Evolutionary conservation across 257 asterid genomes (phyloP), one percentile per base, ranked within the genome.

Genomic region (Plantago elongata): DNA sequence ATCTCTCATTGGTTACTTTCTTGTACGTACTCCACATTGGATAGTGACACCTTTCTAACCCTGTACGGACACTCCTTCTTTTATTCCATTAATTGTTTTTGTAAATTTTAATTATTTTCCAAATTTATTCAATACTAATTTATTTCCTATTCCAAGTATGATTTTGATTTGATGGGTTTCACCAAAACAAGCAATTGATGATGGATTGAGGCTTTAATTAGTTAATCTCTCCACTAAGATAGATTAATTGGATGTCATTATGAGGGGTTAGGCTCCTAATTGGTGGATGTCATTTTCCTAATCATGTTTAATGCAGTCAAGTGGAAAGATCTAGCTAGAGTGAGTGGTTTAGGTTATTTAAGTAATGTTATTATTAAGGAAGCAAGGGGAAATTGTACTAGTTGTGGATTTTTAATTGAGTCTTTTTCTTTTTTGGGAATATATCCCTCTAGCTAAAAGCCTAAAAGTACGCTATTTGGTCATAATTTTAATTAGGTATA

Each of bases 151-250:
- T 59, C 57, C 27, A 9, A 14, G 65, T 57, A 16, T 70, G 65
- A 59, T 30, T 51, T 50, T 13, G 55, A 3, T 38, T 42, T 50
- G 62, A 62, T 79, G 77, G 66, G 62, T 15, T 65, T 65, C 64
- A 44, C 84, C 76, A 72, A 74, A 84, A 74, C 72, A 55, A 72
- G 94, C 74, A 57, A 57, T 13, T 17, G 65, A 81, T 17, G 65
- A 81, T 67, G 64, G 51, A 75, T 69, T 69, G 55, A 69, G 73
- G 66, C 72, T 79, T 71, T 74, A 7, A 2, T 34, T 34, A 34
- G 40, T 34, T 34, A 34, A 34, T 34, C 40, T 30, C n/a, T 54
- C 48, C 7, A 17, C 45, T 64, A 18, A 16, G 40, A 22, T 22
- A 75, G 27, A 22, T 22, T 0, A 34, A 1, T 4, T 34, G 40